Evolutionary conservation across 306 rosid species (phyloP), one percentile per base, ranked within the genome.

Genomic region (Mimosa pudica): DNA sequence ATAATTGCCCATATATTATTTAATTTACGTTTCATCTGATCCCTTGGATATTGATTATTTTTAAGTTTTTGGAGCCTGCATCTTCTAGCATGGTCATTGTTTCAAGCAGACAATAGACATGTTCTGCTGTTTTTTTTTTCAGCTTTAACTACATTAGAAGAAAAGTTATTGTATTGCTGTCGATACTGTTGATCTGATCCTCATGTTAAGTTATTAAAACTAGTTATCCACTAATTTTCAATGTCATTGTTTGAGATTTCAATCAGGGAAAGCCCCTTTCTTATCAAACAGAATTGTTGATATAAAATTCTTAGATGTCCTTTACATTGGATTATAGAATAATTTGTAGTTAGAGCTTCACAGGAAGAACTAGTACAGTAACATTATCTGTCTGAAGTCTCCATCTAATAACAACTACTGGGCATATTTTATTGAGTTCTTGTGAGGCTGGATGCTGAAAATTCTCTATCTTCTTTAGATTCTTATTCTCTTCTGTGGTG

Each of bases 371-470:
- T 38, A 32, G 33, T 8, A 48, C 42, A 18, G 16, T 38, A 32
- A 18, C 8, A 48, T 30, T 24, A 63, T 71, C 20, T 72, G 33
- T 30, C 60, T 64, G n/a, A 66, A 38, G 17, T 14, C 47, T 62
- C n/a, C 46, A 51, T 10, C 42, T 38, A 38, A 69, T 52, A 76
- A 44, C 18, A 33, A 64, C 46, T 76, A 20, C 12, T 55, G 60
- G 73, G 76, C 32, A 62, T 78, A 49, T 42, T 72, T 46, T 51
- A 55, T 70, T 41, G 66, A 61, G 75, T 68, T 70, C 64, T 65
- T 79, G 61, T 62, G 80, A 66, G 58, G 46, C 79, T 32, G 38
- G 32, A 16, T 71, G 46, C 10, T 51, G 33, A 35, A 51, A 72
- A 8, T 16, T 45, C 8, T 5, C 33, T 3, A 63, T 8, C 48